Evolutionary conservation across 306 rosid genomes (phyloP).

Genomic region (Clitoria ternatea): DNA sequence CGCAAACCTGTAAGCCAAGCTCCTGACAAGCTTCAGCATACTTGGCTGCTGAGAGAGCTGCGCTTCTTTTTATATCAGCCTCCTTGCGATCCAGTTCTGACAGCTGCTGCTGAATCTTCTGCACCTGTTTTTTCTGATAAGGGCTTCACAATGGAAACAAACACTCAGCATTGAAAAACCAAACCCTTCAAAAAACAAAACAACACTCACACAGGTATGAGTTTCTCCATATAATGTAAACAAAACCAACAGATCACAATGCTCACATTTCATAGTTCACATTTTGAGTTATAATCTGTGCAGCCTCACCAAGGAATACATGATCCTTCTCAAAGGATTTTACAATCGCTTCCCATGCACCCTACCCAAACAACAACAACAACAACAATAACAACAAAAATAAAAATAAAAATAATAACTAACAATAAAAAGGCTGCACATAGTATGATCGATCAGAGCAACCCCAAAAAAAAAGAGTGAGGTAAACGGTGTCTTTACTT

Average conservation of each 20-base stretch:
- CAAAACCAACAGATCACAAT: slow-evolving; percentile 15
- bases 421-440: neutral
- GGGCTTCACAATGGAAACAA: slow-evolving; percentile 53
- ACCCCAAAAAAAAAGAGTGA: too few species aligned
- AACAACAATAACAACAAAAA: neutral
- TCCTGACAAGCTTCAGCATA: slow-evolving; percentile 95
- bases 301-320: slow-evolving; percentile 92
- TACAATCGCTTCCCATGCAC: slow-evolving; percentile 81
- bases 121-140: slow-evolving; percentile 87
- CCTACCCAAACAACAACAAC: slow-evolving; percentile 40
- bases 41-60: slow-evolving; percentile 71
- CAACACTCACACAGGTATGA: neutral
- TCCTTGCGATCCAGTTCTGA: slow-evolving; percentile 93
- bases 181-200: slow-evolving; percentile 8
- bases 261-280: slow-evolving; percentile 92
- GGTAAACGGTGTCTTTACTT: too few species aligned
- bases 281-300: slow-evolving; percentile 80
- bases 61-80: slow-evolving; percentile 81
- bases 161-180: neutral
- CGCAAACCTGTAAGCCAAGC: slow-evolving; percentile 86
- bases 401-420: too few species aligned
- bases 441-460: neutral
- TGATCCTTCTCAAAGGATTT: slow-evolving; percentile 77
- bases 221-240: neutral
- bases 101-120: slow-evolving; percentile 91